A percentile compares a stretch with the other conserved stretches of the same genome.
These are phyloP conservation scores for Tulasnella sp. DNA, from an alignment of 768 basidiomycete genomes.

Conservation along the genomic window DNA sequence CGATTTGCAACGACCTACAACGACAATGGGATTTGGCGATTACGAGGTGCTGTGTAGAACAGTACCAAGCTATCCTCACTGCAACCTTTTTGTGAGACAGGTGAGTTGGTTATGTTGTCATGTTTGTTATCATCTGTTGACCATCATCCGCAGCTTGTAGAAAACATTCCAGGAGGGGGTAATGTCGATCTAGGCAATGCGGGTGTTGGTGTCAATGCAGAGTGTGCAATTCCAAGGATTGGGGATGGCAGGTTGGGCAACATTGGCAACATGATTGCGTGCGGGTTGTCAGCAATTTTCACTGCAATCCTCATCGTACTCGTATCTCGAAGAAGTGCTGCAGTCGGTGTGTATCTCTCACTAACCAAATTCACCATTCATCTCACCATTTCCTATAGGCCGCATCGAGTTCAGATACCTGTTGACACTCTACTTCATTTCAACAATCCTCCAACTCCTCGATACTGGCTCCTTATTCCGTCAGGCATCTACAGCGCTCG, in stretches of 20 bases:
- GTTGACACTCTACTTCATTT: conserved; percentile 37
- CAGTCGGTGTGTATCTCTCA: conserved; percentile 51
- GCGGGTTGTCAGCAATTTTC: conserved; percentile 56
- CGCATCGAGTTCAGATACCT: conserved; percentile 67
- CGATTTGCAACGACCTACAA: not conserved
- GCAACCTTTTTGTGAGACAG: conserved; percentile 90
- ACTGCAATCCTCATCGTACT: conserved; percentile 43
- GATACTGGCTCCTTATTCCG: conserved; percentile 65
- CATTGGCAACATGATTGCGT: conserved; percentile 74
- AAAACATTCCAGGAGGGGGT: conserved; percentile 14
- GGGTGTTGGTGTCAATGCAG: conserved; percentile 71
- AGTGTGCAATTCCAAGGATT: conserved; percentile 60
- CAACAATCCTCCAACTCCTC: conserved; percentile 54
- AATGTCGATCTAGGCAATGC: conserved; percentile 33
- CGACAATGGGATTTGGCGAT: conserved; percentile 44
- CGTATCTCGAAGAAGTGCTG: conserved; percentile 61
- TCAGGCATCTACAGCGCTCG: conserved; percentile 62
- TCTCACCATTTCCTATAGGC: conserved; percentile 26
- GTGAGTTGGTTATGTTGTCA: conserved; percentile 29
- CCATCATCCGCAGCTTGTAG: conserved; percentile 20
- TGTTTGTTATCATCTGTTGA: conserved; percentile 16
- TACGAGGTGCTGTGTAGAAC: conserved; percentile 53
- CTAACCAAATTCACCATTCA: not conserved
- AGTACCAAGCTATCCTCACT: conserved; percentile 76
- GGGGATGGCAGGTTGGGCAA: conserved; percentile 48